A percentile compares a stretch with the other conserved stretches of the same genome.
phyloP scores from a whole-genome alignment of 257 asterid genomes.

The Rauvolfia tetraphylla region DNA sequence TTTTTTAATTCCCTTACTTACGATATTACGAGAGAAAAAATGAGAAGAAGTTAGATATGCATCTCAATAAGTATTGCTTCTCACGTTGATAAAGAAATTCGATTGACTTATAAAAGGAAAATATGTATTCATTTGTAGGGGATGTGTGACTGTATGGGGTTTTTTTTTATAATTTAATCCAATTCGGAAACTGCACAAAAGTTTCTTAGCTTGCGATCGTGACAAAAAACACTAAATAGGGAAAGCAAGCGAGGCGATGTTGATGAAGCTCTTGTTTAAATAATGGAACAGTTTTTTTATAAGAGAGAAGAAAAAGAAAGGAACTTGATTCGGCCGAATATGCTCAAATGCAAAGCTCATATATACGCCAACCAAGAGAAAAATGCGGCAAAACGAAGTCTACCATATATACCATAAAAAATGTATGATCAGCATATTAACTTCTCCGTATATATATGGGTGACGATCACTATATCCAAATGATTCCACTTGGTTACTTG shows the following conservation, averaged over 20 bases:
- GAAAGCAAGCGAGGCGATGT: neutral
- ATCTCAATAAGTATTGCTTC: too few relatives aligned
- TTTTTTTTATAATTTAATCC: neutral
- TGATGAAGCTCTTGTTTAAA: neutral
- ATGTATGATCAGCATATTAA: too few relatives aligned
- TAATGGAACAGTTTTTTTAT: neutral
- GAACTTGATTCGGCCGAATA: neutral
- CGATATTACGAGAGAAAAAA: too few relatives aligned
- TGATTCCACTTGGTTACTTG: too few relatives aligned
- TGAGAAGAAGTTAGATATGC: too few relatives aligned
- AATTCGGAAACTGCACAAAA: slow-evolving; percentile 2
- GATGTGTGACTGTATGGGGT: neutral
- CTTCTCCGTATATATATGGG: too few relatives aligned
- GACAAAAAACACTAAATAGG: neutral
- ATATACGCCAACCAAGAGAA: neutral
- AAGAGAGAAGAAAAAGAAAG: neutral
- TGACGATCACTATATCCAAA: too few relatives aligned
- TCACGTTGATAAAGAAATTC: too few relatives aligned
- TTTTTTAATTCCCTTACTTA: too few relatives aligned
- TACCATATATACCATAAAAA: too few relatives aligned
- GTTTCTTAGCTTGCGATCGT: neutral
- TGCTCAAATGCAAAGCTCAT: neutral
- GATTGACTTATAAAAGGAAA: too few relatives aligned
- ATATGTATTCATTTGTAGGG: neutral
- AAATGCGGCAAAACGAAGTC: slow-evolving; percentile 5